Percentiles rank a stretch among this genome's conserved stretches.
Evolutionary conservation across 1,139 yeast genomes (phyloP).

Genomic region (Pichia sp.): DNA sequence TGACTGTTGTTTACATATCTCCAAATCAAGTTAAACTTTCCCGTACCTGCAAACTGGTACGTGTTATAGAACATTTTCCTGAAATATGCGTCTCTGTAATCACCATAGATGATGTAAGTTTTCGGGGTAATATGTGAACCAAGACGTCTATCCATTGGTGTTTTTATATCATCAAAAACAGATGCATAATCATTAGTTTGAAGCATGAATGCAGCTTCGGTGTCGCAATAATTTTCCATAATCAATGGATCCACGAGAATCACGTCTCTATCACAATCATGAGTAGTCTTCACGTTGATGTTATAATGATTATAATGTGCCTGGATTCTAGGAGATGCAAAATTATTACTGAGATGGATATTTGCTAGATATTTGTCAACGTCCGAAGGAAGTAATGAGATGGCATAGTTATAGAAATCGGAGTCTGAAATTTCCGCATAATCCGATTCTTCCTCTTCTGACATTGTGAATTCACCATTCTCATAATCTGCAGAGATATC

Average conservation of each 20-base stretch:
- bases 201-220: conserved; percentile 63
- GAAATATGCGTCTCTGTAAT: conserved; percentile 41
- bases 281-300: conserved; percentile 17
- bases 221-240: conserved; percentile 46
- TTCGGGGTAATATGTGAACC: conserved; percentile 30
- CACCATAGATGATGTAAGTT: conserved; percentile 46
- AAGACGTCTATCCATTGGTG: conserved; percentile 54
- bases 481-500: conserved; percentile 25
- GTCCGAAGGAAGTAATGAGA: conserved; percentile 24
- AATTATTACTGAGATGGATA: conserved; percentile 45
- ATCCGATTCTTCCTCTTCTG: conserved; percentile 24
- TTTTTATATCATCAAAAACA: conserved; percentile 12
- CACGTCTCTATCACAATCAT: conserved; percentile 18
- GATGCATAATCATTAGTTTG: conserved; percentile 32
- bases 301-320: conserved; percentile 53
- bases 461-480: conserved; percentile 22
- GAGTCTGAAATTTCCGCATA: conserved; percentile 28
- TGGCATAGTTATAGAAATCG: conserved; percentile 33
- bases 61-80: conserved; percentile 51
- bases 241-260: conserved; percentile 17
- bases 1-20: conserved; percentile 45
- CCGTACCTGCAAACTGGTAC: conserved; percentile 51
- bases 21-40: conserved; percentile 70
- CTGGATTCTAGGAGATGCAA: conserved; percentile 54
- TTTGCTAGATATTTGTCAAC: conserved; percentile 35